A percentile compares a stretch with the other conserved stretches of the same genome.
phyloP scores from a whole-genome alignment of 176 grass and related monocot species.

The Oryza coarctata region DNA sequence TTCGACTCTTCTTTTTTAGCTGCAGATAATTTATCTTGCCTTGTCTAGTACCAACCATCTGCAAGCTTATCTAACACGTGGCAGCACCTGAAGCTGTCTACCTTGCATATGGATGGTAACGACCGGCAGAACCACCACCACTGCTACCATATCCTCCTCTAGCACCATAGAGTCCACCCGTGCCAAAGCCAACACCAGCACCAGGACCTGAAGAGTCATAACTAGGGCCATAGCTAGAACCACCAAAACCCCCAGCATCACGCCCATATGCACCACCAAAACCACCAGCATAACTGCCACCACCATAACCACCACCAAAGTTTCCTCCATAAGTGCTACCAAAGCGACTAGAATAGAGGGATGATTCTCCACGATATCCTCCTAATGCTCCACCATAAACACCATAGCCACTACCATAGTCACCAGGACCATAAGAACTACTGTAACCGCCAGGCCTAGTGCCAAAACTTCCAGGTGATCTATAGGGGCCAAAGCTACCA shows the following conservation, averaged over 20 bases:
- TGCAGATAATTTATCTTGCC: slow-evolving; percentile 15
- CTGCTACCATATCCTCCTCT: slow-evolving; percentile 66
- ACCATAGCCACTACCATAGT: slow-evolving; percentile 49
- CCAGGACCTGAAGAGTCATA: slow-evolving; percentile 55
- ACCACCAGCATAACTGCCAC: slow-evolving; percentile 50
- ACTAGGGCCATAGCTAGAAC: slow-evolving; percentile 60
- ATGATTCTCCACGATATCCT: slow-evolving; percentile 54
- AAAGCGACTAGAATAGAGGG: slow-evolving; percentile 65
- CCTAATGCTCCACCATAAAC: slow-evolving; percentile 53
- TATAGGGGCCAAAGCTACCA: slow-evolving; percentile 66
- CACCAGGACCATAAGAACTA: slow-evolving; percentile 50
- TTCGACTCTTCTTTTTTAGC: slow-evolving; percentile 30
- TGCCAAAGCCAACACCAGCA: slow-evolving; percentile 46
- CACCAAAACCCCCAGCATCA: slow-evolving; percentile 52
- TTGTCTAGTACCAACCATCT: slow-evolving; percentile 25
- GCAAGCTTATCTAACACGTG: slow-evolving; percentile 37
- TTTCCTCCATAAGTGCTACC: slow-evolving; percentile 57
- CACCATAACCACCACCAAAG: slow-evolving; percentile 44
- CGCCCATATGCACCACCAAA: slow-evolving; percentile 58
- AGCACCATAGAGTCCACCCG: slow-evolving; percentile 56
- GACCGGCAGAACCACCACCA: slow-evolving; percentile 55
- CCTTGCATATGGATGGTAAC: slow-evolving; percentile 87
- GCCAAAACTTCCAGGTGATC: slow-evolving; percentile 63
- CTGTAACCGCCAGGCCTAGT: slow-evolving; percentile 57
- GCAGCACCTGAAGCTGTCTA: slow-evolving; percentile 39